These are phyloP conservation scores for Dactylonectria estremocensis DNA, from an alignment of 2,329 filamentous ascomycete genomes.

Conservation along the genomic window DNA sequence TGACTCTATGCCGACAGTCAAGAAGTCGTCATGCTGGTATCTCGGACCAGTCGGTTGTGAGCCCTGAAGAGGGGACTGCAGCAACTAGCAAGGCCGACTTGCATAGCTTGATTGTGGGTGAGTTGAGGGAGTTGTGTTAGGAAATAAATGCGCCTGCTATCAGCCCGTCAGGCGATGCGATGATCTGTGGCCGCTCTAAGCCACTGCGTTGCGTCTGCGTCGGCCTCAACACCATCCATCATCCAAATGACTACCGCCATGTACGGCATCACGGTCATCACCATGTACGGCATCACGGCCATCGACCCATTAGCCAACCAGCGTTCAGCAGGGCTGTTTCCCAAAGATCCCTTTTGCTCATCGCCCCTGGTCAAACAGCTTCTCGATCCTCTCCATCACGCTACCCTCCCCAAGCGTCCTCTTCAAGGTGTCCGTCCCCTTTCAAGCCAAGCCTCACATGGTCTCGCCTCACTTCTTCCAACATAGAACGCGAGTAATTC, in stretches of 20 bases:
- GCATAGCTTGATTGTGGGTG: too few species aligned
- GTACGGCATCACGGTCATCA: background rate
- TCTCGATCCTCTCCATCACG: background rate
- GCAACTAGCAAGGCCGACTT: background rate
- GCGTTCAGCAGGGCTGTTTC: background rate
- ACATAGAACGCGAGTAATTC: conserved; percentile 2
- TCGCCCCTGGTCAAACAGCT: background rate
- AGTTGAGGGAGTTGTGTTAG: too few species aligned
- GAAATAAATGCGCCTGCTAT: background rate
- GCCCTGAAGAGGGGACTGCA: background rate
- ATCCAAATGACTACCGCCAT: background rate
- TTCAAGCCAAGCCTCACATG: background rate
- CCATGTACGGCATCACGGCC: too few species aligned
- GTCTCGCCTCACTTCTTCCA: too few species aligned
- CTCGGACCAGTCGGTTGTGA: conserved; percentile 19
- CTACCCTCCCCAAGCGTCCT: background rate
- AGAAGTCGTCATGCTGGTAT: conserved; percentile 5
- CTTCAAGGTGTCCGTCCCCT: background rate
- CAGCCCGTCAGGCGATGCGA: background rate
- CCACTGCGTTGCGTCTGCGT: background rate
- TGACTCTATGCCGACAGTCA: conserved; percentile 15
- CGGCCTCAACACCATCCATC: background rate
- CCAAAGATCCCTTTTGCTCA: background rate
- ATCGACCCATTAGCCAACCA: background rate
- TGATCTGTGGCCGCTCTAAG: background rate